Conservation (phyloP, 2,329 filamentous ascomycete species). For the Colletotrichum tropicicola region DNA sequence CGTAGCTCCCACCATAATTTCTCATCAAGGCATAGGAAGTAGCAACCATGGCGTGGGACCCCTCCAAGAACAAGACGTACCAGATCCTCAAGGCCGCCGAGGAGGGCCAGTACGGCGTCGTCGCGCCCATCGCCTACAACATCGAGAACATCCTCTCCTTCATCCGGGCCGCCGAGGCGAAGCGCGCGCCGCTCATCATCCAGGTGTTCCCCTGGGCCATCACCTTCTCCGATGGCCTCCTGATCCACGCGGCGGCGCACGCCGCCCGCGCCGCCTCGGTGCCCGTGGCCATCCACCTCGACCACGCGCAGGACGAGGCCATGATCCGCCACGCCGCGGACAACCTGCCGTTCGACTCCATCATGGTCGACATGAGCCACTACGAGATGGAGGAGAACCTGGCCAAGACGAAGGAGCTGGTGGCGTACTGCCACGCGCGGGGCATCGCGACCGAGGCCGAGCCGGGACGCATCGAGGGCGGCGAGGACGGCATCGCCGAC, state of each 20-base stretch:
- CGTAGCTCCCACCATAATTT: no score
- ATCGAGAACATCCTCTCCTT: constrained; percentile 75
- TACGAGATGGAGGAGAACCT: constrained; percentile 77
- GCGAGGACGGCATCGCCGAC: constrained; percentile 75
- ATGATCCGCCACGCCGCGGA: constrained; percentile 66
- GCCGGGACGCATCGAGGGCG: constrained; percentile 69
- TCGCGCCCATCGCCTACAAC: constrained; percentile 65
- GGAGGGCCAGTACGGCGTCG: constrained; percentile 63
- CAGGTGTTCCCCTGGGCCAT: constrained; percentile 79
- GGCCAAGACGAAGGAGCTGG: constrained; percentile 66
- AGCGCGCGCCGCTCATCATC: constrained; percentile 72
- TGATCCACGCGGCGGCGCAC: constrained; percentile 64
- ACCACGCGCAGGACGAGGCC: constrained; percentile 67
- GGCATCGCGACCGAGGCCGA: constrained; percentile 76
- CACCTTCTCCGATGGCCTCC: constrained; percentile 64
- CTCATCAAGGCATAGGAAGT: neutral
- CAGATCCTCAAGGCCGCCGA: constrained; percentile 62
- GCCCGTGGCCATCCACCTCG: constrained; percentile 70
- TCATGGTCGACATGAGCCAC: constrained; percentile 83
- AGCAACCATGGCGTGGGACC: constrained; percentile 34
- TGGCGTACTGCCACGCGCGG: constrained; percentile 67
- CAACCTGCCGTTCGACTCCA: constrained; percentile 70
- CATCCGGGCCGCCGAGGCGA: constrained; percentile 73
- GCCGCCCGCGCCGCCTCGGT: constrained; percentile 64
- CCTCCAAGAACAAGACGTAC: constrained; percentile 35